Evolutionary conservation across 106 monocot genomes (phyloP), one percentile per base, ranked within the genome.

Genomic region (Xerophyta viscosa): DNA sequence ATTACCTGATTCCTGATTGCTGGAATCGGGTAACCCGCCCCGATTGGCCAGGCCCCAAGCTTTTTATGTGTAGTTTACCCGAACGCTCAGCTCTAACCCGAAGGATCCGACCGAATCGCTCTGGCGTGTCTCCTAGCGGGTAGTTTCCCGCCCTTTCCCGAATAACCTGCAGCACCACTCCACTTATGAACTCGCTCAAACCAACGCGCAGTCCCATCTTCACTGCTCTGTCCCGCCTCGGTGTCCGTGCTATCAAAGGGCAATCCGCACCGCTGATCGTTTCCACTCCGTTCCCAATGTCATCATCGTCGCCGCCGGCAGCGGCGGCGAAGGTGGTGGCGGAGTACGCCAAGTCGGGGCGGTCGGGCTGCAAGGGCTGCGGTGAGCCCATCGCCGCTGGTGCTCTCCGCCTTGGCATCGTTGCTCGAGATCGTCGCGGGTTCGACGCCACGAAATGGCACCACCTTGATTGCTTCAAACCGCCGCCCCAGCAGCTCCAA

Each of bases 301-400:
- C 58, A 29, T 48, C 77, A 23, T 4, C 39, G 10, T 2, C 2
- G 10, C 1, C 1, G 39, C 29, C 49, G 27, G 23, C 52, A 53
- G 50, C 47, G 37, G 6, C 76, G 33, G 11, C 20, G 11, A 54
- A 57, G 52, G 53, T 76, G 24, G 67, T 70, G 18, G 76, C 65
- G 39, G 87, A 92, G 71, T 87, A 92, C 58, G 92, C 83, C 23
- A 92, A 92, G 49, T 83, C 92, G 13, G 60, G 62, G 22, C 82
- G 86, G 6, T 87, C 92, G 14, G 66, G 82, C 13, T 92, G 87
- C 74, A 87, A 92, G 66, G 52, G 42, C 19, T 92, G 92, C 59
- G 62, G 71, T 9, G 74, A 71, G 29, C 23, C 64, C 48, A 92
- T 92, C 28, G 27, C 73, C 13, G 45, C 48, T 4, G 80, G 77